Conservation (phyloP, 495 filamentous ascomycete species). For the Talaromyces borbonicus region DNA sequence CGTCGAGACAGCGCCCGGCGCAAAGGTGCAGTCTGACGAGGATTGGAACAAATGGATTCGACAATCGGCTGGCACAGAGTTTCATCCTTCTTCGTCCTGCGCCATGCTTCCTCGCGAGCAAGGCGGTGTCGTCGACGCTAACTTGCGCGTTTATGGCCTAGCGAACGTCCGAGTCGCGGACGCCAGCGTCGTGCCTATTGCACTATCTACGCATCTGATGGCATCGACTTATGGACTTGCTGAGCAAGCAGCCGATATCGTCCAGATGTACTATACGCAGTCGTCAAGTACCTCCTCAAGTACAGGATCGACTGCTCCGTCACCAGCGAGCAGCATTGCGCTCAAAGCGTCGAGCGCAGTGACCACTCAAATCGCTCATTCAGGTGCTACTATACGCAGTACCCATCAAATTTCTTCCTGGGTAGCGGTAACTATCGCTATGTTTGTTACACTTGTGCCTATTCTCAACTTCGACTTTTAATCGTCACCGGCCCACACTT, state of each 20-base stretch:
- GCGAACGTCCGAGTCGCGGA: conserved; percentile 43
- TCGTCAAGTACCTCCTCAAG: neutral
- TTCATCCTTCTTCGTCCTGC: conserved; percentile 40
- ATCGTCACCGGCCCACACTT: too few species aligned
- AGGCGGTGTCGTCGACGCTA: conserved; percentile 41
- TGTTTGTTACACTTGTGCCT: neutral
- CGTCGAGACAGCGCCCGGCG: conserved; percentile 17
- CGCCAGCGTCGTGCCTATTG: conserved; percentile 37
- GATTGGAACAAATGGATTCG: conserved; percentile 20
- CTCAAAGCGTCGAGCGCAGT: neutral
- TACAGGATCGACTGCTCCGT: neutral
- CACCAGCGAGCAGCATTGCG: neutral
- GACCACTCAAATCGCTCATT: neutral
- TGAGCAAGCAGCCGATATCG: conserved; percentile 44
- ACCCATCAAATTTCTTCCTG: neutral
- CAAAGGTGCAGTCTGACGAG: conserved; percentile 14
- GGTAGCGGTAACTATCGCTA: neutral
- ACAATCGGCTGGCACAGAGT: conserved; percentile 23
- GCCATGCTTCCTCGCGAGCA: conserved; percentile 38
- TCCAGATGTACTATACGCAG: conserved; percentile 23
- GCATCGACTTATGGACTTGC: conserved; percentile 50
- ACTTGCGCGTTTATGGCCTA: conserved; percentile 38
- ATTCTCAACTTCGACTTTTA: too few species aligned
- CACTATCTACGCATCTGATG: conserved; percentile 41
- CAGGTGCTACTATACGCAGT: neutral